Percentiles rank a stretch among this genome's conserved stretches.
phyloP scores from a whole-genome alignment of 2,329 filamentous ascomycete genomes.

The Teratosphaeria zuluensis region DNA sequence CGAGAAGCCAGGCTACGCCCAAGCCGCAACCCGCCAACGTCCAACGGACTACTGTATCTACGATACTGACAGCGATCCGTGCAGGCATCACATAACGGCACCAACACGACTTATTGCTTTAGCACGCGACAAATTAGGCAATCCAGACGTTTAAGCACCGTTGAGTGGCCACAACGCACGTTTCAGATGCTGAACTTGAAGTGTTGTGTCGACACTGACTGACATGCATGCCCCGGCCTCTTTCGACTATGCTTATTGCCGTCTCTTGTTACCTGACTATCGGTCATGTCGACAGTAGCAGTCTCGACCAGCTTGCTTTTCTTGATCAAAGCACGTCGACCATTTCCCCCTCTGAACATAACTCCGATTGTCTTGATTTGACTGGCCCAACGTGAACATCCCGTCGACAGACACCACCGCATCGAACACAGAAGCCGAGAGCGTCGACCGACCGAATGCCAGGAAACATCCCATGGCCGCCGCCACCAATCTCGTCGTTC shows the following conservation, averaged over 20 bases:
- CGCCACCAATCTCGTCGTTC: neutral
- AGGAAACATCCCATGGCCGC: neutral
- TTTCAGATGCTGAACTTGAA: neutral
- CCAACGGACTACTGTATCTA: no score
- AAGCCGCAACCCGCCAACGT: no score
- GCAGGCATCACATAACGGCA: neutral
- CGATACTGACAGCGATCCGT: neutral
- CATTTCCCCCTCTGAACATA: neutral
- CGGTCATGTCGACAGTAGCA: neutral
- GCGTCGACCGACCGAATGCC: neutral
- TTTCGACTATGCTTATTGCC: neutral
- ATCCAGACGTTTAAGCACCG: neutral
- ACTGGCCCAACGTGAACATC: neutral
- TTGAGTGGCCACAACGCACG: neutral
- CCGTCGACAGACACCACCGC: neutral
- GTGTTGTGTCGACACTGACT: neutral
- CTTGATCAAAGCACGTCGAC: neutral
- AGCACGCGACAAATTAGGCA: neutral
- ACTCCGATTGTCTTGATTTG: neutral
- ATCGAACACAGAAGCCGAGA: neutral
- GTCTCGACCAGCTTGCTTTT: neutral
- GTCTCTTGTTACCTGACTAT: neutral
- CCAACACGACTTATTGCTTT: neutral
- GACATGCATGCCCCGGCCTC: neutral
- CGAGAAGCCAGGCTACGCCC: no score